These are phyloP conservation scores for Coccomyxa sp. DNA, from an alignment of 139 green algal species.

Conservation along the genomic window DNA sequence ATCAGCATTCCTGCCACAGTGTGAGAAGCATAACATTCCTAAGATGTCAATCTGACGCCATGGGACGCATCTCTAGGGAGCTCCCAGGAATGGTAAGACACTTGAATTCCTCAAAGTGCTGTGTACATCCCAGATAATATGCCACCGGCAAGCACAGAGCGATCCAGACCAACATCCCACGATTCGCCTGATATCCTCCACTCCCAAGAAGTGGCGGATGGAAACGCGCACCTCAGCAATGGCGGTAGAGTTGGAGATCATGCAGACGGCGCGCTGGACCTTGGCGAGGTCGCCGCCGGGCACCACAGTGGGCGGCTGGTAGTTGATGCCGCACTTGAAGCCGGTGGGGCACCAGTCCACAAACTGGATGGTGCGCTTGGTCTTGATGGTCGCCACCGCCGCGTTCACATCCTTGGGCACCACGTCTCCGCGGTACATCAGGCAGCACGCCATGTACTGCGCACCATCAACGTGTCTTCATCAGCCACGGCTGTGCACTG, in stretches of 20 bases:
- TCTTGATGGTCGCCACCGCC: conserved; percentile 97
- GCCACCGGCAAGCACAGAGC: no score
- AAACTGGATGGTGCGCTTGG: conserved; percentile 98
- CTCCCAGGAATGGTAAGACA: no score
- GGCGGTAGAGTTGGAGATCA: conserved; percentile 99
- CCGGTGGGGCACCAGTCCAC: conserved; percentile 99
- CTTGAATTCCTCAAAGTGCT: no score
- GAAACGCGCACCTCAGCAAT: conserved; percentile 81
- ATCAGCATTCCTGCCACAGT: no score
- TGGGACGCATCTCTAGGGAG: no score
- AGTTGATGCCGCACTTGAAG: conserved; percentile 99
- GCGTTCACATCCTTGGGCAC: conserved; percentile 99
- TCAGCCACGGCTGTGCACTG: no score
- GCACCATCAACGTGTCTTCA: conserved; percentile 44
- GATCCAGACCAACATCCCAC: no score
- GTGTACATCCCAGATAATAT: no score
- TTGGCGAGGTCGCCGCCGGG: conserved; percentile 97
- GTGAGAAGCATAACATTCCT: no score
- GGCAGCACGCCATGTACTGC: conserved; percentile 97
- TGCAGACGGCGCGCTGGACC: conserved; percentile 99
- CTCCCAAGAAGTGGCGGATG: not conserved
- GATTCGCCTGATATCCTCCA: not conserved
- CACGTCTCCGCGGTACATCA: conserved; percentile 99
- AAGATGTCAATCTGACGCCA: no score
- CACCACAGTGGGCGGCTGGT: conserved; percentile 97